Conservation (phyloP, 176 grass and related monocot species). For the Rhipidocladum racemiflorum region DNA sequence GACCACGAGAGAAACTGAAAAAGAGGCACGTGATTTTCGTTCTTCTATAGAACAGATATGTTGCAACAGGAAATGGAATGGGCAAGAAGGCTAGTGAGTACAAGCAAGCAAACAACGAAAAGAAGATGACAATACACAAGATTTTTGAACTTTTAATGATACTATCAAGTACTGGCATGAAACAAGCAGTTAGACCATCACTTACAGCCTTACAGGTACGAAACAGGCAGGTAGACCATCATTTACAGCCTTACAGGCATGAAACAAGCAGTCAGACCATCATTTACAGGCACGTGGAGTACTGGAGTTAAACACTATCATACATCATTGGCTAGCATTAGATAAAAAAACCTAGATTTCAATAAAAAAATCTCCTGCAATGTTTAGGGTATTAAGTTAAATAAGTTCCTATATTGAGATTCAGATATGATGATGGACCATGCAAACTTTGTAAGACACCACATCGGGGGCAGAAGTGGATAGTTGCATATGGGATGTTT, state of each 20-base stretch:
- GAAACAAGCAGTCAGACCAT: constrained; percentile 16
- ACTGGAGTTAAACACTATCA: constrained; percentile 13
- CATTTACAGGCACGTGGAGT: constrained; percentile 19
- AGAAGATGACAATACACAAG: neutral
- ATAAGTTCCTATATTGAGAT: neutral
- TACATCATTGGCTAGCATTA: constrained; percentile 23
- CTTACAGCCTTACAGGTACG: too few relatives aligned
- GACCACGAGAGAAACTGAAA: neutral
- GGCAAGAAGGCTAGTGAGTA: neutral
- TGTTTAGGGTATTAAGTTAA: constrained; percentile 16
- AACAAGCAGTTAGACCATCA: constrained; percentile 24
- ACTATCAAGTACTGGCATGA: neutral
- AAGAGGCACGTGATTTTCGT: neutral
- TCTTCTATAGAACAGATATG: neutral
- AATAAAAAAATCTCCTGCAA: neutral
- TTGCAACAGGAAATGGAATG: neutral
- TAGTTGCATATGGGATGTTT: neutral
- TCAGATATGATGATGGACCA: neutral
- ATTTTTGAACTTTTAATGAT: neutral
- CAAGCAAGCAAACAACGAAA: neutral
- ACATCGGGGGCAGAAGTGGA: neutral
- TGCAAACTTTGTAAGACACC: neutral
- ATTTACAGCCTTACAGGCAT: constrained; percentile 20
- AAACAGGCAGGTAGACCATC: constrained; percentile 15
- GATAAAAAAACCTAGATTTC: neutral